A percentile compares a stretch with the other conserved stretches of the same genome.
phyloP scores from a whole-genome alignment of 495 filamentous ascomycete species.

The Mytilinidion resinicola region DNA sequence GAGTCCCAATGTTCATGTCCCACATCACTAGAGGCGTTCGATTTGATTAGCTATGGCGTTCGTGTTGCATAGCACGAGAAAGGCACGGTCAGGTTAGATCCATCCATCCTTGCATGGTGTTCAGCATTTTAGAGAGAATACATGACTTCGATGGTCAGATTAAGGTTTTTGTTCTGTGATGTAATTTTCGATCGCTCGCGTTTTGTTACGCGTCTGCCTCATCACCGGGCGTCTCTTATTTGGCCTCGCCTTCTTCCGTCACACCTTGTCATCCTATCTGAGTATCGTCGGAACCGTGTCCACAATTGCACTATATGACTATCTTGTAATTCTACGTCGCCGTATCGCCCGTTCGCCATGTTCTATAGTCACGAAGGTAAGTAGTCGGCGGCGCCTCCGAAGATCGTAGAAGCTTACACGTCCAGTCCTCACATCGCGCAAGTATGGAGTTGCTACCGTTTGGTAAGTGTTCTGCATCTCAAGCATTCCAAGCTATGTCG shows the following conservation, averaged over 20 bases:
- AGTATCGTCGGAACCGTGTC: background rate
- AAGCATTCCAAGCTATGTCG: background rate
- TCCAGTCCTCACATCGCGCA: slow-evolving; percentile 76
- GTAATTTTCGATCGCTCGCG: background rate
- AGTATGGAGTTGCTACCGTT: slow-evolving; percentile 88
- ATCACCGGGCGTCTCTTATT: too few species aligned
- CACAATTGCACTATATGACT: too few species aligned
- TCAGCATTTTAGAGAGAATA: background rate
- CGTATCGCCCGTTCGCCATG: slow-evolving; percentile 47
- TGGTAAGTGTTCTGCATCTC: slow-evolving; percentile 55
- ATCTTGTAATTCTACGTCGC: too few species aligned
- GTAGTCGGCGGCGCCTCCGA: slow-evolving; percentile 24
- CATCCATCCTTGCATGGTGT: background rate
- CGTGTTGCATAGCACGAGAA: slow-evolving; percentile 19
- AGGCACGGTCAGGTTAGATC: slow-evolving; percentile 12
- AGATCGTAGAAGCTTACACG: slow-evolving; percentile 20
- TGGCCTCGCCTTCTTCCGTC: too few species aligned
- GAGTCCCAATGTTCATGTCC: background rate
- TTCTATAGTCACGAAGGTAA: slow-evolving; percentile 91
- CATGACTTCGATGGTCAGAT: background rate
- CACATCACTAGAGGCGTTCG: background rate
- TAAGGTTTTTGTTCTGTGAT: background rate
- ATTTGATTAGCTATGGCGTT: slow-evolving; percentile 3
- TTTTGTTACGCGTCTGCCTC: background rate
- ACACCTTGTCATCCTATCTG: background rate